Conservation (phyloP, 1,284 basidiomycete genomes). For the Farysia itapuensis region DNA sequence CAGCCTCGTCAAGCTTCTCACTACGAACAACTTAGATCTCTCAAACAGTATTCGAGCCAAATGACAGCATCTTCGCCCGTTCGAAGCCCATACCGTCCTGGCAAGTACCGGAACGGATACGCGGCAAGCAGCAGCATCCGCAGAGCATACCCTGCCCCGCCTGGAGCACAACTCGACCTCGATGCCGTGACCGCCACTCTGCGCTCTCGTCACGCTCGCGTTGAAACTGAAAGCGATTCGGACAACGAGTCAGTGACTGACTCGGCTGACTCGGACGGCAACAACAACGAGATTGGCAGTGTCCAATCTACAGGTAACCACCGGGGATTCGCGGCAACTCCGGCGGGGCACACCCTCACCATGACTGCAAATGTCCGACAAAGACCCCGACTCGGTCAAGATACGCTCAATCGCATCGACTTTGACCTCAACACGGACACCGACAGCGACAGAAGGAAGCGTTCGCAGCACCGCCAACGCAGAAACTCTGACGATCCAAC, state of each 20-base stretch:
- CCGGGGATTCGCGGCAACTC: constrained; percentile 31
- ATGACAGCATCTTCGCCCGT: constrained; percentile 19
- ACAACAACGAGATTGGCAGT: constrained; percentile 11
- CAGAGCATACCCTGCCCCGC: not conserved
- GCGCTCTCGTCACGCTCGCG: not conserved
- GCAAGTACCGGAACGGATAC: constrained; percentile 13
- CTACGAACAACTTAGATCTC: constrained; percentile 12
- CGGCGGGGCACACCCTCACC: constrained; percentile 23
- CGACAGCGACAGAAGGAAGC: constrained; percentile 7
- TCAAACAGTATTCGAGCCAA: constrained; percentile 11
- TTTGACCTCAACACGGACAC: constrained; percentile 31
- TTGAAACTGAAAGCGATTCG: constrained; percentile 34
- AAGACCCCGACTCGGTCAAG: constrained; percentile 29
- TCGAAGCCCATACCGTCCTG: constrained; percentile 20
- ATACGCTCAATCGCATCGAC: constrained; percentile 31
- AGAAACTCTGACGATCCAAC: not conserved
- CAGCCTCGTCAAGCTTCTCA: constrained; percentile 14
- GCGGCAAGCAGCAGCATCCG: not conserved
- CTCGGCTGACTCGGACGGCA: constrained; percentile 21
- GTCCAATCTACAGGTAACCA: constrained; percentile 41
- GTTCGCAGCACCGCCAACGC: constrained; percentile 1
- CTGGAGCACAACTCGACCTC: no score
- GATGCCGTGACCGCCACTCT: not conserved
- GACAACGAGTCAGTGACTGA: constrained; percentile 26
- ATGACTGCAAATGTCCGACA: constrained; percentile 15